Percentiles rank a stretch among this genome's conserved stretches.
phyloP scores from a whole-genome alignment of 495 filamentous ascomycete genomes.

The Pyrenopolyporus hunteri region DNA sequence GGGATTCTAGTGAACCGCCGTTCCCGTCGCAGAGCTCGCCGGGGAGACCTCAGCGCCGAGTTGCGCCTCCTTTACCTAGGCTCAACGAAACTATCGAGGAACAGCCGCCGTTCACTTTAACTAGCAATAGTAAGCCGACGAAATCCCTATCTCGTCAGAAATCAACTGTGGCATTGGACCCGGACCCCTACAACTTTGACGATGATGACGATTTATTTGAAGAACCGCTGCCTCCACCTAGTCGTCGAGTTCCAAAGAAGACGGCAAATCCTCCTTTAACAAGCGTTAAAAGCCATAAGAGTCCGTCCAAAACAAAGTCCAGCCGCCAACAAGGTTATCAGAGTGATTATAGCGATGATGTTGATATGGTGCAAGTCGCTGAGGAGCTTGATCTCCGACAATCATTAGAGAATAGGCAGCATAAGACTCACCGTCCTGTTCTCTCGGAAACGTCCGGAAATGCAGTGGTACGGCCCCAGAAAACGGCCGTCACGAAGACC shows the following conservation, averaged over 20 bases:
- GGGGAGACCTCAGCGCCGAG: conserved; percentile 12
- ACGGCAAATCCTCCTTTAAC: conserved; percentile 40
- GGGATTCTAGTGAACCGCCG: conserved; percentile 1
- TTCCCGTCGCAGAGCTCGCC: conserved; percentile 7
- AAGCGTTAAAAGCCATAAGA: conserved; percentile 22
- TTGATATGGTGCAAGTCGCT: conserved; percentile 69
- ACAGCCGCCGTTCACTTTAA: conserved; percentile 22
- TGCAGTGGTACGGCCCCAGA: conserved; percentile 36
- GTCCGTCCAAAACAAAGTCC: conserved; percentile 18
- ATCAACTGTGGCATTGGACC: conserved; percentile 5
- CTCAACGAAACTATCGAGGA: conserved; percentile 17
- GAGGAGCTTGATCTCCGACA: conserved; percentile 60
- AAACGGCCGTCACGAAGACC: conserved; percentile 37
- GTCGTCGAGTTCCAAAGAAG: conserved; percentile 15
- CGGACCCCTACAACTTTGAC: conserved; percentile 27
- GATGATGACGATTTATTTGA: conserved; percentile 51
- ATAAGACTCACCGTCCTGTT: conserved; percentile 36
- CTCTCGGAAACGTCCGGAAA: conserved; percentile 51
- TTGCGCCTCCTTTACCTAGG: conserved; percentile 12
- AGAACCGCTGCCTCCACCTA: conserved; percentile 19
- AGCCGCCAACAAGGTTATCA: conserved; percentile 59
- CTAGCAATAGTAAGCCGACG: conserved; percentile 12
- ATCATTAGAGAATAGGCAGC: conserved; percentile 33
- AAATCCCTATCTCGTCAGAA: conserved; percentile 12
- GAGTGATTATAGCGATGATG: conserved; percentile 70